Evolutionary conservation across 208 protist genomes (phyloP).

Genomic region (Lotmaria passim): DNA sequence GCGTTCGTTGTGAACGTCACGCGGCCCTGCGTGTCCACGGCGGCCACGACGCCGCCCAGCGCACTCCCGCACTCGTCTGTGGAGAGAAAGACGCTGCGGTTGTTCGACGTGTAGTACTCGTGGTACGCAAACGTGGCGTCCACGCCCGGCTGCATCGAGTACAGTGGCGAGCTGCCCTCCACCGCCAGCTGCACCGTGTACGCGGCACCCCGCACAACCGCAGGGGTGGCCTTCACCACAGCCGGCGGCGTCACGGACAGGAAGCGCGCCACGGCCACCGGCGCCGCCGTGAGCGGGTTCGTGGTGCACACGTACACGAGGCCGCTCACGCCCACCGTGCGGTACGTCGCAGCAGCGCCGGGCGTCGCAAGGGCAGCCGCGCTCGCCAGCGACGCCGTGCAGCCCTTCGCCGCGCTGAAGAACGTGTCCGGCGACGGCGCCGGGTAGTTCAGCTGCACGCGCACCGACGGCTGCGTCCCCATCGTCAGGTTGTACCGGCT

Average conservation of each 20-base stretch:
- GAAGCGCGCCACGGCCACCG: slow-evolving; percentile 40
- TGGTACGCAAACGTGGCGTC: slow-evolving; percentile 44
- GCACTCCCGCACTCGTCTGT: slow-evolving; percentile 34
- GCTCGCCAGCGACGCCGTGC: slow-evolving; percentile 24
- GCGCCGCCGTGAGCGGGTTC: slow-evolving; percentile 17
- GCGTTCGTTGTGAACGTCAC: slow-evolving; percentile 33
- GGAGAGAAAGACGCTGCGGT: slow-evolving; percentile 57
- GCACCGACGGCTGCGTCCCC: slow-evolving; percentile 13
- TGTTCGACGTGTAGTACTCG: slow-evolving; percentile 37
- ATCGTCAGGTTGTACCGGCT: slow-evolving; percentile 41
- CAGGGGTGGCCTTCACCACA: slow-evolving; percentile 40
- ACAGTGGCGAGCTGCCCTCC: slow-evolving; percentile 33
- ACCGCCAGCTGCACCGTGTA: slow-evolving; percentile 53
- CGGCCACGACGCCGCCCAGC: slow-evolving; percentile 23
- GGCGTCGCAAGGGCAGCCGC: slow-evolving; percentile 19
- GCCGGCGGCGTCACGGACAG: slow-evolving; percentile 58
- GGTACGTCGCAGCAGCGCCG: slow-evolving; percentile 7
- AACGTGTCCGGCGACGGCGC: slow-evolving; percentile 50
- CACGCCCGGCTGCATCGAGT: slow-evolving; percentile 57
- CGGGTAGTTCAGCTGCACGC: slow-evolving; percentile 50
- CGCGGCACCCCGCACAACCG: slow-evolving; percentile 41
- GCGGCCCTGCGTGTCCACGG: slow-evolving; percentile 17
- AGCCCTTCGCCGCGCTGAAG: slow-evolving; percentile 43
- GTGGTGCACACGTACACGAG: slow-evolving; percentile 60
- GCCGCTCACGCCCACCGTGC: slow-evolving; percentile 31